phyloP scores from a whole-genome alignment of 2,329 filamentous ascomycete genomes.

The Cladosporium sphaerospermum region DNA sequence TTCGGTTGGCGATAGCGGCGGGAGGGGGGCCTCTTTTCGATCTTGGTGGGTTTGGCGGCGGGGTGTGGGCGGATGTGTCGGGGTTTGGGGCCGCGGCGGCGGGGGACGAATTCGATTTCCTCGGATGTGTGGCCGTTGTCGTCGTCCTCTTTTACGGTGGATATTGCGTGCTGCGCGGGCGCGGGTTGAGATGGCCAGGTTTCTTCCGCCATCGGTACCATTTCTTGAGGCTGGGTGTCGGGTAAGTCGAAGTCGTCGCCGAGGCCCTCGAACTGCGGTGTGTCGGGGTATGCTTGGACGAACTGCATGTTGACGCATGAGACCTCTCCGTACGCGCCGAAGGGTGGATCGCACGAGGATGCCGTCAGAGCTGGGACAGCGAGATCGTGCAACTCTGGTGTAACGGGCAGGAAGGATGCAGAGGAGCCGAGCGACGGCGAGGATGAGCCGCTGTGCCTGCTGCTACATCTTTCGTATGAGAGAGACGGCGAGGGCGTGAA shows the following conservation, averaged over 20 bases:
- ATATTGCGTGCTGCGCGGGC: not conserved
- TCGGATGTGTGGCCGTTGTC: not conserved
- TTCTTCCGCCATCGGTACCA: not conserved
- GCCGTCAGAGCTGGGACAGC: not conserved
- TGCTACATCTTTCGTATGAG: not conserved
- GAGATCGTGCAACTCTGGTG: not conserved
- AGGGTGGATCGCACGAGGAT: not conserved
- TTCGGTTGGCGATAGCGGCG: not conserved
- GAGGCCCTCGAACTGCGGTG: not conserved
- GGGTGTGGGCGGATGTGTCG: not conserved
- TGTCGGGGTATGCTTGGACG: not conserved
- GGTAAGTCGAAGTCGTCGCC: not conserved
- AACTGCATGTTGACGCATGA: conserved; percentile 1
- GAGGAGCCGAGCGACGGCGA: not conserved
- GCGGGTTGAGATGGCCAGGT: not conserved
- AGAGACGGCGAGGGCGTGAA: not conserved
- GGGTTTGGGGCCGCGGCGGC: too few species aligned
- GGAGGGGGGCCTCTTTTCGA: too few species aligned
- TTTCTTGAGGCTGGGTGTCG: conserved; percentile 1
- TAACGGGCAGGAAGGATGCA: not conserved
- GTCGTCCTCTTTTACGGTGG: not conserved
- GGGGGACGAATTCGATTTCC: too few species aligned
- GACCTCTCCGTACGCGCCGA: not conserved
- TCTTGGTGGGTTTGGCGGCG: not conserved
- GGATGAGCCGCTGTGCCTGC: not conserved